These are phyloP conservation scores for Cyphellophora attinorum DNA, from an alignment of 2,329 filamentous ascomycete genomes.

Conservation along the genomic window DNA sequence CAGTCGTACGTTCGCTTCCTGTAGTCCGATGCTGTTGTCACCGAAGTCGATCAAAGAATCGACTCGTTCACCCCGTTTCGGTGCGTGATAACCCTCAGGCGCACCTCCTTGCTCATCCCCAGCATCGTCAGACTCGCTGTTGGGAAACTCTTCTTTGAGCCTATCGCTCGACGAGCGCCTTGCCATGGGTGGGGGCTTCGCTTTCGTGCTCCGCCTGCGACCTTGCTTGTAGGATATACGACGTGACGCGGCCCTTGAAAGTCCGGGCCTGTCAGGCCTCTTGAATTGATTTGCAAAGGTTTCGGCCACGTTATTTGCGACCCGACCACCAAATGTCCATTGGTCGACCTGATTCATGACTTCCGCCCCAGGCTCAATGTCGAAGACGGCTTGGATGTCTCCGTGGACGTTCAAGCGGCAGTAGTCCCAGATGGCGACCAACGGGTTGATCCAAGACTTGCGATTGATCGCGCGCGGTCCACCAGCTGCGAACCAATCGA, in stretches of 20 bases:
- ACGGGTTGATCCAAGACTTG: conserved; percentile 3
- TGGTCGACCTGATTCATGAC: conserved; percentile 49
- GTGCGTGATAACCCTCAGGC: conserved; percentile 8
- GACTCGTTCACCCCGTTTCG: conserved; percentile 9
- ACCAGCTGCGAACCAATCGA: conserved; percentile 14
- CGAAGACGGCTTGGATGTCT: conserved; percentile 64
- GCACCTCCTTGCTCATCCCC: conserved; percentile 8
- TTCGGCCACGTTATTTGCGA: background rate
- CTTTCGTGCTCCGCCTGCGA: background rate
- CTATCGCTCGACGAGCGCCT: conserved; percentile 2
- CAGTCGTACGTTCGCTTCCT: conserved; percentile 16
- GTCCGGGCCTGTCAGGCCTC: background rate
- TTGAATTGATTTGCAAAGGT: background rate
- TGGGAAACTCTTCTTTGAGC: conserved; percentile 12
- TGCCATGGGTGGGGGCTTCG: background rate
- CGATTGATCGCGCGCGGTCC: conserved; percentile 7
- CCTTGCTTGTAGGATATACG: background rate
- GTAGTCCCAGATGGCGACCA: conserved; percentile 52
- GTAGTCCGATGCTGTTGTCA: conserved; percentile 5
- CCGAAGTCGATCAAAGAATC: conserved; percentile 14
- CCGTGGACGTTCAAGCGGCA: conserved; percentile 61
- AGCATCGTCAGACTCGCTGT: conserved; percentile 8
- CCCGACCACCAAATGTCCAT: conserved; percentile 37
- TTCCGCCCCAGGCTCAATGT: conserved; percentile 58
- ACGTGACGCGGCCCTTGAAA: background rate